Evolutionary conservation across 495 filamentous ascomycete species (phyloP).

Genomic region (Cercophora newfieldiana): DNA sequence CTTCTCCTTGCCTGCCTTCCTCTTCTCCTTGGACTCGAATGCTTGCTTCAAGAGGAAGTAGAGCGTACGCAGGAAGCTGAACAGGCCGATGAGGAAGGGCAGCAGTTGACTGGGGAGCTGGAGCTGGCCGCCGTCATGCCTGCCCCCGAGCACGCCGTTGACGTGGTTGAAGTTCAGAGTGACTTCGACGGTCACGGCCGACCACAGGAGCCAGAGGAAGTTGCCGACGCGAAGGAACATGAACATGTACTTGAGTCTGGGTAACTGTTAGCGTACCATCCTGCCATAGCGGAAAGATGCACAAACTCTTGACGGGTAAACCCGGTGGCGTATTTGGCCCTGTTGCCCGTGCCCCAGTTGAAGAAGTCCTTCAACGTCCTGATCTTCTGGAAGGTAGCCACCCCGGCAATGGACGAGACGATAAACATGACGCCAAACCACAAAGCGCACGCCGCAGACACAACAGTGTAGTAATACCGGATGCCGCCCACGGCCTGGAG

Average conservation of each 20-base stretch:
- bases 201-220: slow-evolving; percentile 32
- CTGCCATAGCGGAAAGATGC: not conserved
- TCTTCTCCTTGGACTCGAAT: slow-evolving; percentile 8
- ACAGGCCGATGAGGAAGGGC: slow-evolving; percentile 26
- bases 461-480: slow-evolving; percentile 25
- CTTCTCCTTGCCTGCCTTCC: not conserved
- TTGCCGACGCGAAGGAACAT: slow-evolving; percentile 26
- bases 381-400: slow-evolving; percentile 14
- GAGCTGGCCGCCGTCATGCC: slow-evolving; percentile 14
- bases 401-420: slow-evolving; percentile 20
- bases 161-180: slow-evolving; percentile 33
- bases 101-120: slow-evolving; percentile 28
- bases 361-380: slow-evolving; percentile 11
- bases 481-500: slow-evolving; percentile 22
- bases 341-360: slow-evolving; percentile 13
- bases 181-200: slow-evolving; percentile 26
- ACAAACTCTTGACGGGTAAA: slow-evolving; percentile 27
- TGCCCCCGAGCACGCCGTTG: slow-evolving; percentile 22
- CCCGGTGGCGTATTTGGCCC: slow-evolving; percentile 26
- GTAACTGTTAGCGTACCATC: slow-evolving; percentile 1
- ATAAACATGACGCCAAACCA: slow-evolving; percentile 29
- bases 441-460: slow-evolving; percentile 20
- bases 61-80: slow-evolving; percentile 27
- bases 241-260: slow-evolving; percentile 23
- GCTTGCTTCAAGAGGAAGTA: slow-evolving; percentile 23